Conservation (phyloP, 768 basidiomycete genomes). For the Solioccasus polychromus region DNA sequence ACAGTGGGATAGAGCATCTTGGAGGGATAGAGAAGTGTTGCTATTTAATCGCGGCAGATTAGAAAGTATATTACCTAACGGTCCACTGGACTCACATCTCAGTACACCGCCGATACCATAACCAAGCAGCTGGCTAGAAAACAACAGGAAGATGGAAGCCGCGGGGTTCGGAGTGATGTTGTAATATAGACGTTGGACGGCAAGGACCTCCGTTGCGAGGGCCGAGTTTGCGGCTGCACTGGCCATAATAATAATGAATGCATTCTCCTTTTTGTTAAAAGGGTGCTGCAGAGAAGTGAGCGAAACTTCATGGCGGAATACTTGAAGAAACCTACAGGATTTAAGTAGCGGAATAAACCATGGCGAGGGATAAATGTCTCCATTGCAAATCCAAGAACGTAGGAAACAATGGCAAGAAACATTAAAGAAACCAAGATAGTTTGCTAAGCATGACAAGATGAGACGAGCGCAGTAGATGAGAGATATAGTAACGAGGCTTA, state of each 20-base stretch:
- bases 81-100: constrained; percentile 34
- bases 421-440: constrained; percentile 48
- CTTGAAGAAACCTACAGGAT: constrained; percentile 36
- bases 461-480: background rate
- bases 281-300: constrained; percentile 39
- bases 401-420: constrained; percentile 52
- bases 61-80: background rate
- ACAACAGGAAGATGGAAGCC: constrained; percentile 43
- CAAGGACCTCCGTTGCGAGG: constrained; percentile 50
- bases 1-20: constrained; percentile 42
- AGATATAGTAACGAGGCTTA: constrained; percentile 11
- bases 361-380: constrained; percentile 43
- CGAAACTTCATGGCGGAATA: background rate
- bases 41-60: constrained; percentile 10
- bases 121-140: constrained; percentile 38
- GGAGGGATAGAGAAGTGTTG: constrained; percentile 41
- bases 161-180: constrained; percentile 46
- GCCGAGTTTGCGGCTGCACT: constrained; percentile 53
- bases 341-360: constrained; percentile 48
- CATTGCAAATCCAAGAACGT: constrained; percentile 47
- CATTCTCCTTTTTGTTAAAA: constrained; percentile 60
- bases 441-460: constrained; percentile 36
- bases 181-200: no score
- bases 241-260: constrained; percentile 57
- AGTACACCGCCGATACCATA: constrained; percentile 57